Evolutionary conservation across 202 grass and related monocot genomes (phyloP), one percentile per base, ranked within the genome.

Genomic region (Dendrocalamus latiflorus): DNA sequence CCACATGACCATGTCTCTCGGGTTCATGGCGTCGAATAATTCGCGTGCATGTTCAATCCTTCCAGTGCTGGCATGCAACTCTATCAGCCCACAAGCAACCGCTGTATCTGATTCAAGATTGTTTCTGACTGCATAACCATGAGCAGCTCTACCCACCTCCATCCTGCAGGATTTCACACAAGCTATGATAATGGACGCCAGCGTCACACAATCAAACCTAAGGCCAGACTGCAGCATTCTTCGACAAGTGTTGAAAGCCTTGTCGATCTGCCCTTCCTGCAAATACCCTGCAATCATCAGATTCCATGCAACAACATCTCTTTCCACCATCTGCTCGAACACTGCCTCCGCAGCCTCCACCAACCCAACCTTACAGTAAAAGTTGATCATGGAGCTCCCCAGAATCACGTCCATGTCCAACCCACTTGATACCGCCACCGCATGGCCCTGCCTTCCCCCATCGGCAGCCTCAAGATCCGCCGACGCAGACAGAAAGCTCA

Each of bases 311-410:
- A 94, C 85, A 6, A 58, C 43, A 79, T 93, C 92, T 82, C 43
- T 88, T 58, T 86, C 68, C 15, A 81, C 59, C 94, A 97, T 93
- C 70, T 78, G 72, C 62, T 86, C 70, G 77, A 97, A 97, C 8
- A 94, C 75, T 8, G 56, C 75, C 36, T 87, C 86, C n/a, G 92
- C 90, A 56, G 89, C 92, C 16, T 88, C 81, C 39, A 94, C 6
- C 59, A 91, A 67, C 50, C 88, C 90, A 87, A 89, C 68, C 75
- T 97, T 94, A 47, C 84, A 94, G 60, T 97, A 94, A 33, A 97
- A 97, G 56, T 83, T 83, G 57, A 93, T 97, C 59, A 94, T 78
- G 11, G 94, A 97, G 61, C 65, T 94, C 5, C 5, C 94, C 13
- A 94, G 43, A 34, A 94, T 91, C 57, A 86, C 73, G 78, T 91